These are phyloP conservation scores for Neonectria punicea DNA, from an alignment of 2,329 filamentous ascomycete genomes.

Conservation along the genomic window DNA sequence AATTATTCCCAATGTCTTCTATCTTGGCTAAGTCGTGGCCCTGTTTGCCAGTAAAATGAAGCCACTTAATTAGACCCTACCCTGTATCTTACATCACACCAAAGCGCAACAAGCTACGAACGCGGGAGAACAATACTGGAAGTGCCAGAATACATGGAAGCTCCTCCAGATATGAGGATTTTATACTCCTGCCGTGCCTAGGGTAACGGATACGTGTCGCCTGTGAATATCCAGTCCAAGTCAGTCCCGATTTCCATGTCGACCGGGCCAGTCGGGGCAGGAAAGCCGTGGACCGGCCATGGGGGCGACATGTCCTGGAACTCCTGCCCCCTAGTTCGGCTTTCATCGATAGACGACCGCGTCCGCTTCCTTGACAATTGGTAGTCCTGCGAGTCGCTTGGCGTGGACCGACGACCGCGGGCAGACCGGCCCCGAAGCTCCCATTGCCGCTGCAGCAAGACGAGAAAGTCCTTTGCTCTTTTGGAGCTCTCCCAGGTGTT, in stretches of 20 bases:
- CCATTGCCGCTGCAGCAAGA: slow-evolving; percentile 38
- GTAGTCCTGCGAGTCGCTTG: slow-evolving; percentile 2
- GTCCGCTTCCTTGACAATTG: slow-evolving; percentile 30
- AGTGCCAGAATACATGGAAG: too few species aligned
- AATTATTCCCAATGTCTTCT: not conserved
- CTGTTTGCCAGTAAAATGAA: not conserved
- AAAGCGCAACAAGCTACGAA: not conserved
- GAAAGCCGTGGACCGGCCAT: slow-evolving; percentile 14
- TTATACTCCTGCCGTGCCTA: not conserved
- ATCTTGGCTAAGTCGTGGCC: not conserved
- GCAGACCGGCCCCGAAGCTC: slow-evolving; percentile 24
- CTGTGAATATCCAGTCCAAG: slow-evolving; percentile 34
- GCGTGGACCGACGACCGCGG: slow-evolving; percentile 13
- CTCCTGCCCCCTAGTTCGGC: not conserved
- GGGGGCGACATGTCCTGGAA: slow-evolving; percentile 15
- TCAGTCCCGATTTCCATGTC: slow-evolving; percentile 32
- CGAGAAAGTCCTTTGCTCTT: slow-evolving; percentile 36
- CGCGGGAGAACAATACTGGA: not conserved
- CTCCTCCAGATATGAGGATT: too few species aligned
- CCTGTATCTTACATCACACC: not conserved
- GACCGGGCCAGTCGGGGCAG: slow-evolving; percentile 15
- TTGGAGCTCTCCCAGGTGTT: slow-evolving; percentile 41
- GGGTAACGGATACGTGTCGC: slow-evolving; percentile 24
- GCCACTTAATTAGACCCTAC: not conserved
- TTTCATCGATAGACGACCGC: slow-evolving; percentile 20